Conservation (phyloP, 192 early-diverging fungal genomes). For the Rhizoclosmatium sp. region DNA sequence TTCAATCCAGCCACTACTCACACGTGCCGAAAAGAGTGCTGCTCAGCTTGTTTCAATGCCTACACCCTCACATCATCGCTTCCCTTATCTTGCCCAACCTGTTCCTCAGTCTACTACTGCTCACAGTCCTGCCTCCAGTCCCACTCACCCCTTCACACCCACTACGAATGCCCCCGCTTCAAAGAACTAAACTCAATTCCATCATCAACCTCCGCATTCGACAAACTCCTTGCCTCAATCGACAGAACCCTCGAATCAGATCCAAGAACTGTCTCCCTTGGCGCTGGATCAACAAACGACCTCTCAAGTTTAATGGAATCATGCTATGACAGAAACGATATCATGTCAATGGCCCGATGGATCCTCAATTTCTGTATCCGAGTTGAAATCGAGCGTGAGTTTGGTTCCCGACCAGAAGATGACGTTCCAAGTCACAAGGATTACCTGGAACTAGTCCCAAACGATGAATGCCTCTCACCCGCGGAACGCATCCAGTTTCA, state of each 20-base stretch:
- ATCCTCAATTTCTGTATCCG: conserved; percentile 18
- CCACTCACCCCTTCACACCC: conserved; percentile 10
- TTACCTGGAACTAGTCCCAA: conserved; percentile 14
- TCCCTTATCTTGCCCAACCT: conserved; percentile 8
- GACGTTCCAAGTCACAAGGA: neutral
- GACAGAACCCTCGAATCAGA: neutral
- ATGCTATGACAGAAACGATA: neutral
- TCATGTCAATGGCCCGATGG: conserved; percentile 18
- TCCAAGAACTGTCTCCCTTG: neutral
- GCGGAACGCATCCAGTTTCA: neutral
- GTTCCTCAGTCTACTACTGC: conserved; percentile 23
- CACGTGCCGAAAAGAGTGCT: conserved; percentile 17
- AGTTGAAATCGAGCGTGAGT: conserved; percentile 7
- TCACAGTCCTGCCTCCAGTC: neutral
- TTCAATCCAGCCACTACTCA: conserved; percentile 11
- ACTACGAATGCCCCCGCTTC: conserved; percentile 26
- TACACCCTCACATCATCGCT: conserved; percentile 2
- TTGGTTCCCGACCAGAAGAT: neutral
- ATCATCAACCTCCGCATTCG: neutral
- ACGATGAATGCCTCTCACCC: neutral
- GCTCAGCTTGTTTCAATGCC: conserved; percentile 17
- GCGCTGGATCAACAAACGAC: neutral
- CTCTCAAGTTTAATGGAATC: neutral
- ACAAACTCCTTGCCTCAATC: neutral
- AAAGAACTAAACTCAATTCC: neutral